Conservation (phyloP, 2,329 filamentous ascomycete genomes). For the Mycosphaerelloides madeirae region DNA sequence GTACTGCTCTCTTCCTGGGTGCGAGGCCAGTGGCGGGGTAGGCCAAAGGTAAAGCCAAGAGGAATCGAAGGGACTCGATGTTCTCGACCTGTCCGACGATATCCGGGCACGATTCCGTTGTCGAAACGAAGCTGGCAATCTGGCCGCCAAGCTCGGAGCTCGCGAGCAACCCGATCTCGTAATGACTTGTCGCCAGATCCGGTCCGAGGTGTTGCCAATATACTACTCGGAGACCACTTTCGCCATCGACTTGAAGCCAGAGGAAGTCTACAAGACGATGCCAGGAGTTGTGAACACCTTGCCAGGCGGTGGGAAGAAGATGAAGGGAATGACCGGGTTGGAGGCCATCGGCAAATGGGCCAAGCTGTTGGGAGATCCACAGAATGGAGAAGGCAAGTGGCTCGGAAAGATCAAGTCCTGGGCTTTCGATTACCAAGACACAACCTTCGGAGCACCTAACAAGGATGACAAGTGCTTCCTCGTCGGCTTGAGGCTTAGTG, state of each 20-base stretch:
- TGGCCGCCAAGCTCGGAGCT: slow-evolving; percentile 12
- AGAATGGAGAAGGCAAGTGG: slow-evolving; percentile 5
- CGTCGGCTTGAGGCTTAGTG: not conserved
- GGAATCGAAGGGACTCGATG: slow-evolving; percentile 1
- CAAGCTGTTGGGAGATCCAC: not conserved
- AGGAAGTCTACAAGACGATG: not conserved
- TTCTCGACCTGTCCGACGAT: slow-evolving; percentile 9
- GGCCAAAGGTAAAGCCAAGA: not conserved
- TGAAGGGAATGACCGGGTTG: slow-evolving; percentile 3
- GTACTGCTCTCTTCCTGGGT: no score
- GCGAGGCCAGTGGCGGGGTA: not conserved
- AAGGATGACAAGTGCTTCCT: not conserved
- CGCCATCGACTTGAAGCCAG: slow-evolving; percentile 12
- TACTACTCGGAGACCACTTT: slow-evolving; percentile 26
- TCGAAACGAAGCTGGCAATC: slow-evolving; percentile 19
- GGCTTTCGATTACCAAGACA: slow-evolving; percentile 13
- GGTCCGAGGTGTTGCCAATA: slow-evolving; percentile 22
- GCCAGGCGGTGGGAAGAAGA: not conserved
- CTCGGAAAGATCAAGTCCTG: slow-evolving; percentile 7
- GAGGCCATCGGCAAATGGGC: slow-evolving; percentile 16
- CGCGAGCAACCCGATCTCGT: slow-evolving; percentile 26
- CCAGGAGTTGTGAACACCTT: not conserved
- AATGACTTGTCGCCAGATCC: slow-evolving; percentile 20
- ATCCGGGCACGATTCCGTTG: slow-evolving; percentile 21
- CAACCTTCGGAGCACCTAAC: not conserved